Base-by-base conservation (phyloP, 2,329 filamentous ascomycete species). In the Coniochaeta sp. region DNA sequence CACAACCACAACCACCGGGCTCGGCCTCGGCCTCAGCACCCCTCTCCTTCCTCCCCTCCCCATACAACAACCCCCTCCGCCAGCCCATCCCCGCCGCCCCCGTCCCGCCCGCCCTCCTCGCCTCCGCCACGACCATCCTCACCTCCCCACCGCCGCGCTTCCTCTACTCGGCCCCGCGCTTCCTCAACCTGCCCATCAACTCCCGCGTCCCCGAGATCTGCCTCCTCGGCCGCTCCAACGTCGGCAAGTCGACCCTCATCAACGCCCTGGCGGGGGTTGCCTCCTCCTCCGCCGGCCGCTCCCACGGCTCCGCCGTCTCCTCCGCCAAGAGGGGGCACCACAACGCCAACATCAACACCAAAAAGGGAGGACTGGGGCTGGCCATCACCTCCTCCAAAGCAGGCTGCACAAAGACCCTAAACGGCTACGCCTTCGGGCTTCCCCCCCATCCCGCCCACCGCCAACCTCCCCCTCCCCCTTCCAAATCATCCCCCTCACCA, bases 241-340 rank as follows among this genome's bases (percentile, higher is more conserved):
- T 92, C 47, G 91, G 91, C 69, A 96, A 96, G 72, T 95, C 90
- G 1, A 91, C 90, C 17, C 89, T 96, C 65, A 87, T 96, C 74
- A 96, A 96, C 69, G 89, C 89, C 19, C 81, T 96, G 36, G 84
- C 88, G 2, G 87, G 87, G 36, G 64, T 67, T 10, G 54, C 61
- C 57, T 63, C 59, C 60, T 60, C 62, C 61, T 57, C 52, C 17
- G 71, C 71, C n/a, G 67, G 71, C 30, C 56, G 55, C 26, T 62
- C 60, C 28, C 69, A 73, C 63, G 69, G 69, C 2, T 58, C 65
- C 54, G 38, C 3, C 54, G 54, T 56, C 54, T 40, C 55, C 36
- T 28, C 24, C 34, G 34, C 55, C 6, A 42, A 30, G 22, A 57
- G 32, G 38, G 10, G 32, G 16, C 6, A 8, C 2, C 30, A 17